Base-by-base conservation (phyloP, 2,329 filamentous ascomycete species). In the Venturia pyrina region DNA sequence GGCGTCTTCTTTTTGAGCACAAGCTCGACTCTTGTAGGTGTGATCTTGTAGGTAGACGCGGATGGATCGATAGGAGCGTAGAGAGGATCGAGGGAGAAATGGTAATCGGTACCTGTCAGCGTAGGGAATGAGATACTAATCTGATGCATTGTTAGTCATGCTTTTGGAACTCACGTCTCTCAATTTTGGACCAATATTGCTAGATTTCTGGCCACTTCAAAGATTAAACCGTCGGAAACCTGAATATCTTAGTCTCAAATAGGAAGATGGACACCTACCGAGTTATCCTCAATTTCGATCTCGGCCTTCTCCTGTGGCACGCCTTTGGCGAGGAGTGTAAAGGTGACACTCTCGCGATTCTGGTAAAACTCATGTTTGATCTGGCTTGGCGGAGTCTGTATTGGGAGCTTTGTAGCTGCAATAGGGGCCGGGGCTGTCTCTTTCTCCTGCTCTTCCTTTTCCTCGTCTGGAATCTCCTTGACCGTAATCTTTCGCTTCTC, bases 1-100 rank as follows among this genome's bases (percentile, higher is more conserved):
- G 83, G 75, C 1, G 75, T 80, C 50, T 81, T 79, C 75, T 96
- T 96, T 68, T 82, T 82, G 19, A 96, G 82, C 13, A 79, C 83
- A 46, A 96, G 79, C 75, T 96, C 92, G 65, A 96, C 82, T 75
- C 96, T 96, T 72, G 87, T 91, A 1, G 88, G 82, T 53, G 89
- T 88, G 65, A 96, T 83, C 0, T 81, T 83, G 70, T 80, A 85
- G 57, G 81, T 87, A 24, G 86, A 91, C 41, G 81, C 76, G 1
- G 80, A 71, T 0, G 85, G 76, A 64, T 90, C 83, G 70, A 96
- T 86, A 11, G 82, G 74, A 17, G 83, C 85, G 74, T 83, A 91
- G 3, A 93, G 83, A 6, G 89, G 86, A 21, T 87, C 82, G 56
- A 91, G 81, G 0, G 80, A 82, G 72, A 85, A 87, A 67, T 85